These are phyloP conservation scores for Serpula lacrymans DNA, from an alignment of 768 basidiomycete species.

Conservation along the genomic window DNA sequence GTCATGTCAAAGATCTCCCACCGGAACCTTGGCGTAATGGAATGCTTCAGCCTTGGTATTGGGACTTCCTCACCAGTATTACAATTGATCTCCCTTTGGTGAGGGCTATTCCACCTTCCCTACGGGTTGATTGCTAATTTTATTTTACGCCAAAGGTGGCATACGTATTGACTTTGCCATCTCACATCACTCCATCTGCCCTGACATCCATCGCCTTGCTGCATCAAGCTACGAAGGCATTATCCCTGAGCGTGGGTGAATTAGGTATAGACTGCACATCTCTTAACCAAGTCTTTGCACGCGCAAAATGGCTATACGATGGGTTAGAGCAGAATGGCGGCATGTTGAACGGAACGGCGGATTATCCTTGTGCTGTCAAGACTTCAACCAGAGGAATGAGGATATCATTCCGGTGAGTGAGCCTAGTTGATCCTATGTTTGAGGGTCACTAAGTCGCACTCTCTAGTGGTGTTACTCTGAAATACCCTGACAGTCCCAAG, in stretches of 20 bases:
- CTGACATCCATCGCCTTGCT: conserved; percentile 32
- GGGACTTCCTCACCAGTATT: conserved; percentile 28
- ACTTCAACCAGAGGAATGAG: conserved; percentile 18
- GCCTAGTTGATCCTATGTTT: background rate
- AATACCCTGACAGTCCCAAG: conserved; percentile 16
- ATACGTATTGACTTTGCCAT: conserved; percentile 18
- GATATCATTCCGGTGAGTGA: conserved; percentile 21
- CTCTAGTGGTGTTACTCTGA: conserved; percentile 16
- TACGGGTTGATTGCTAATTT: conserved; percentile 7
- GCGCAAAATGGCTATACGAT: conserved; percentile 17
- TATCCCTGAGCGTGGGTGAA: conserved; percentile 14
- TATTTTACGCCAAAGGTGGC: conserved; percentile 20
- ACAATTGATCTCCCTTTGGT: conserved; percentile 35
- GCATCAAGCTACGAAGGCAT: conserved; percentile 25
- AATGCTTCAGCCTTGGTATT: conserved; percentile 31
- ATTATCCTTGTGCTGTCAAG: conserved; percentile 13
- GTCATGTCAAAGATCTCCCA: conserved; percentile 24
- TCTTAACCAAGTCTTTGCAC: conserved; percentile 10
- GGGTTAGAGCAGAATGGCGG: conserved; percentile 16
- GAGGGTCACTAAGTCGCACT: too few species aligned
- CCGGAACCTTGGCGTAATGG: conserved; percentile 17
- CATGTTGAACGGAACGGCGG: conserved; percentile 15
- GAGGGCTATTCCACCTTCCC: conserved; percentile 4
- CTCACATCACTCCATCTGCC: conserved; percentile 24
- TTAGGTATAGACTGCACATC: conserved; percentile 7